Evolutionary conservation across 2,329 filamentous ascomycete species (phyloP).

Genomic region (Ophiostoma fasciatum): DNA sequence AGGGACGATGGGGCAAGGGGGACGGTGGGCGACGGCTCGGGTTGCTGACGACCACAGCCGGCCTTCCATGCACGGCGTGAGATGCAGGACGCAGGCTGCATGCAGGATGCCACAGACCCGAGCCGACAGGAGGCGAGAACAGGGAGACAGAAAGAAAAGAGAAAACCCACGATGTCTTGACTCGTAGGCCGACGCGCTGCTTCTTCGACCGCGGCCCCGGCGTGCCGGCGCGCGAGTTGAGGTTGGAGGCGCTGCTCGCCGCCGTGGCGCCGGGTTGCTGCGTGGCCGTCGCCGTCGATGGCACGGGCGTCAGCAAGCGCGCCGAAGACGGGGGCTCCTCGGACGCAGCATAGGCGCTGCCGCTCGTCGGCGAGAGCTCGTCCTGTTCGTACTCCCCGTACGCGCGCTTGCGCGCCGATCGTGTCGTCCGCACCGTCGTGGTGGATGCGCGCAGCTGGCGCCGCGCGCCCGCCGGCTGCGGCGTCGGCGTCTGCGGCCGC

Average conservation of each 20-base stretch:
- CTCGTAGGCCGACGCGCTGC: slow-evolving; percentile 44
- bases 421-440: slow-evolving; percentile 28
- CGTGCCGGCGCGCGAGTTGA: slow-evolving; percentile 44
- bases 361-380: slow-evolving; percentile 35
- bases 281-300: no score
- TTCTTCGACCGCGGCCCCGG: slow-evolving; percentile 45
- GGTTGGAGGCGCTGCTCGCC: slow-evolving; percentile 1
- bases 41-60: no score
- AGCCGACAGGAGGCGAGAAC: not conserved
- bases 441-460: slow-evolving; percentile 16
- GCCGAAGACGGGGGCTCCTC: slow-evolving; percentile 10
- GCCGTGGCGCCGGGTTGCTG: slow-evolving; percentile 1
- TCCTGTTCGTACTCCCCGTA: slow-evolving; percentile 41
- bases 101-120: not conserved
- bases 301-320: slow-evolving; percentile 10
- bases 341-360: no score
- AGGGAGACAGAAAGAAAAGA: slow-evolving; percentile 1
- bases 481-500: slow-evolving; percentile 7
- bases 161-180: slow-evolving; percentile 55
- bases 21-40: no score
- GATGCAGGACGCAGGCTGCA: not conserved
- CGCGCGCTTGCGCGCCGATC: slow-evolving; percentile 35
- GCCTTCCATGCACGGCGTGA: no score
- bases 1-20: not conserved
- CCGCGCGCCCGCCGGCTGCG: slow-evolving; percentile 5